A percentile compares a stretch with the other conserved stretches of the same genome.
Conservation (phyloP, 2,329 filamentous ascomycete genomes). For the Neopestalotiopsis sp. region DNA sequence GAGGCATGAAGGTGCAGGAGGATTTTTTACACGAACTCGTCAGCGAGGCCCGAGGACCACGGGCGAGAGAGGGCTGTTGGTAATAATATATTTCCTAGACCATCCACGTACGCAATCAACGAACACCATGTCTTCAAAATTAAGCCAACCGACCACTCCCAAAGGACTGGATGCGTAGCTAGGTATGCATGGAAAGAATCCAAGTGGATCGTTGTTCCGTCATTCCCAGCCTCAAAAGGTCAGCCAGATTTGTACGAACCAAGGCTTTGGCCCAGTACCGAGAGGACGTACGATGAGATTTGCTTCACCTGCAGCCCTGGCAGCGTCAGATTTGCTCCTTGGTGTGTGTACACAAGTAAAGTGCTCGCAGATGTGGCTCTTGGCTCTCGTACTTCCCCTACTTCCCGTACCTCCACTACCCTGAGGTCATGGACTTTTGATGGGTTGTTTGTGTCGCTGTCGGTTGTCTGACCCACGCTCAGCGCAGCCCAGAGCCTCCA, state of each 20-base stretch:
- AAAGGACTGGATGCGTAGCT: neutral
- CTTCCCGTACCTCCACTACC: neutral
- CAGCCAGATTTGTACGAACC: conserved; percentile 26
- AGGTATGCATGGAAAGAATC: neutral
- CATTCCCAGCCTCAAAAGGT: conserved; percentile 34
- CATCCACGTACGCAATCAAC: neutral
- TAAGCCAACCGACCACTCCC: neutral
- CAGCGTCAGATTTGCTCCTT: conserved; percentile 20
- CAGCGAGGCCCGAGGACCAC: neutral
- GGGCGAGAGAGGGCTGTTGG: neutral
- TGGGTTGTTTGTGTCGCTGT: conserved; percentile 12
- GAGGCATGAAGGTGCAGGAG: neutral
- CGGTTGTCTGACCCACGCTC: conserved; percentile 22
- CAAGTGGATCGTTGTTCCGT: conserved; percentile 27
- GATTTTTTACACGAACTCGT: neutral
- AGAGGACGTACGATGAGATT: conserved; percentile 26
- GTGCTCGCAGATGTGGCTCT: neutral
- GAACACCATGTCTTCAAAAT: neutral
- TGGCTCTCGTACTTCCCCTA: neutral
- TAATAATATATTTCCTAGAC: conserved; percentile 4
- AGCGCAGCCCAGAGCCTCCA: conserved; percentile 24
- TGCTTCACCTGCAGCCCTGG: conserved; percentile 29
- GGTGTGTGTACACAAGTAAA: conserved; percentile 12
- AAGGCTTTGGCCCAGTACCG: conserved; percentile 12
- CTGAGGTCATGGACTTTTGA: neutral